Percentiles rank a stretch among this genome's conserved stretches.
These are phyloP conservation scores for Cenchrus purpureus DNA, from an alignment of 176 grass and related monocot genomes.

Conservation along the genomic window DNA sequence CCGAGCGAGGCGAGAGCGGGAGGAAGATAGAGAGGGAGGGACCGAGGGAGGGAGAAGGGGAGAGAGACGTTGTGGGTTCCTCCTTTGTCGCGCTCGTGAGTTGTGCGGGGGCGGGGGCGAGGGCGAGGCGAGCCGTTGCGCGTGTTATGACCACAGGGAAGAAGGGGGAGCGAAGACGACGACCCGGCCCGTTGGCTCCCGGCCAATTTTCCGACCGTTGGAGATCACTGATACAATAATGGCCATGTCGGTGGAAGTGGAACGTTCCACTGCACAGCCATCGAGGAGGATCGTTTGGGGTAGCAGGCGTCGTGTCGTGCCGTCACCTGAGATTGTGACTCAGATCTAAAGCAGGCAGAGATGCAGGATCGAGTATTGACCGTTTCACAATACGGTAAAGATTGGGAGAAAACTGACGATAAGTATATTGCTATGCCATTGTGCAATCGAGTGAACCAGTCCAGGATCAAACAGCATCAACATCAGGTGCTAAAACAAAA, in stretches of 20 bases:
- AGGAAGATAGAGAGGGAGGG: not conserved
- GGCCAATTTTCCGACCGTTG: constrained; percentile 61
- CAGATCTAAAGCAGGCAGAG: not conserved
- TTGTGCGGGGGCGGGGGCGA: not conserved
- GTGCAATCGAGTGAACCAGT: not conserved
- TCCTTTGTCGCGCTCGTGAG: constrained; percentile 35
- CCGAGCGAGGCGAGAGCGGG: not conserved
- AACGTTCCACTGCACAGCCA: constrained; percentile 32
- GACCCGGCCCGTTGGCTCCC: constrained; percentile 38
- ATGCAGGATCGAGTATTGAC: too few relatives aligned
- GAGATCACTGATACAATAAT: constrained; percentile 9
- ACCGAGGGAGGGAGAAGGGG: too few relatives aligned
- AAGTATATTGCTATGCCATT: not conserved
- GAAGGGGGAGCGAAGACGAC: not conserved
- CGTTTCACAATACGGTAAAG: too few relatives aligned
- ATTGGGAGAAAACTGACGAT: too few relatives aligned
- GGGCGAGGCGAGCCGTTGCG: constrained; percentile 36
- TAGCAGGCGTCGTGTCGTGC: not conserved
- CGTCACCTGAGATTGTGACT: constrained; percentile 2
- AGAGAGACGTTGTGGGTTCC: constrained; percentile 17
- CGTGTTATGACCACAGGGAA: constrained; percentile 17
- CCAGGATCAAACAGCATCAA: not conserved
- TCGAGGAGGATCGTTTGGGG: not conserved
- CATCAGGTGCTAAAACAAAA: not conserved
- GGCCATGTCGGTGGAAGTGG: not conserved